Evolutionary conservation across 139 green algal species (phyloP).

Genomic region (Axilococcus clingmanii): DNA sequence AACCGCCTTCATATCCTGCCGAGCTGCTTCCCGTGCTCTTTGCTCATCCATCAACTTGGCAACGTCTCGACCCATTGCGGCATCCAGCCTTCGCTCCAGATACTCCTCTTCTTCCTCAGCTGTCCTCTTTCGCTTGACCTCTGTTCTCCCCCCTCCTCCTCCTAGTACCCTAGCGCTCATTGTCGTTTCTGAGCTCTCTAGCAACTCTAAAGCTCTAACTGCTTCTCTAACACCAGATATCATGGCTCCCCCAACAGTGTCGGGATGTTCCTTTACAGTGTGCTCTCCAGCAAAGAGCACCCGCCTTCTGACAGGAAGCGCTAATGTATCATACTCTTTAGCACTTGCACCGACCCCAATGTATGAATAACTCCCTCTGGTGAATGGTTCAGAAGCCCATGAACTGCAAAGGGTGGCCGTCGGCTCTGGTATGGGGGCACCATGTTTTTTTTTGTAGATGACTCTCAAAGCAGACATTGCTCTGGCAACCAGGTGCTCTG

Average conservation of each 20-base stretch:
- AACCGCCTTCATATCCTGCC: constrained; percentile 14
- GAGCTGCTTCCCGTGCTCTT: constrained; percentile 3
- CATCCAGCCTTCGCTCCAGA: not conserved
- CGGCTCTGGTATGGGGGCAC: constrained; percentile 31
- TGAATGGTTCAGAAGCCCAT: constrained; percentile 35
- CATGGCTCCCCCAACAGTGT: constrained; percentile 82
- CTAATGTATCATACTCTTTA: constrained; percentile 62
- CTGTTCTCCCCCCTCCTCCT: not conserved
- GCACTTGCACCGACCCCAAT: constrained; percentile 52
- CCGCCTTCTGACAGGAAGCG: constrained; percentile 31
- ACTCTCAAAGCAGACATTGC: constrained; percentile 37
- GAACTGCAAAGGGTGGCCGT: constrained; percentile 16
- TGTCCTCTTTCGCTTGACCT: not conserved
- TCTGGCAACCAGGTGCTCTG: constrained; percentile 13
- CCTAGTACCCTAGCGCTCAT: constrained; percentile 1
- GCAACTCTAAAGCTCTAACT: constrained; percentile 30
- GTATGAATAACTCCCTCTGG: constrained; percentile 62
- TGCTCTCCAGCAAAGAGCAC: constrained; percentile 85
- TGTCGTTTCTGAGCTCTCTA: constrained; percentile 19
- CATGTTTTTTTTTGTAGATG: constrained; percentile 19
- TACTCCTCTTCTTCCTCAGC: constrained; percentile 6
- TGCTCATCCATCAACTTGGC: constrained; percentile 5
- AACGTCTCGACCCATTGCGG: constrained; percentile 10
- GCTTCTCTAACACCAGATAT: constrained; percentile 67
- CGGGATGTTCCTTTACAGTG: constrained; percentile 66